Conservation (phyloP, 306 rosid genomes). For the Nissolia schottii region DNA sequence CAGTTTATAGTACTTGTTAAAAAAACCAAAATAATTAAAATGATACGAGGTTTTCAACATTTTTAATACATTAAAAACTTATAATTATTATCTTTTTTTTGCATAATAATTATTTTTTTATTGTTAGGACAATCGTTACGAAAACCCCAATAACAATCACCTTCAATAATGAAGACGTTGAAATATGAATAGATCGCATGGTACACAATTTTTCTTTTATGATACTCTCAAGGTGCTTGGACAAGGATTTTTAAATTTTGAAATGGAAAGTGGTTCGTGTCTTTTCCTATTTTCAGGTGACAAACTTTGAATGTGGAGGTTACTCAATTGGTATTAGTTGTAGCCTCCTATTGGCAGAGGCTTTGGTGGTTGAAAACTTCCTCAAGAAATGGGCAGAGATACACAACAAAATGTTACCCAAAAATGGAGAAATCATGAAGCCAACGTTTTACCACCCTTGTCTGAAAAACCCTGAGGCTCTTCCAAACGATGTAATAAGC, state of each 20-base stretch:
- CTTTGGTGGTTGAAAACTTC: slow-evolving; percentile 35
- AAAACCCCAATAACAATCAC: too few species aligned
- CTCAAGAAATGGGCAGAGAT: slow-evolving; percentile 52
- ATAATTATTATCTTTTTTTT: too few species aligned
- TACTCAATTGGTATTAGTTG: slow-evolving; percentile 60
- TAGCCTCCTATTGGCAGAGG: slow-evolving; percentile 53
- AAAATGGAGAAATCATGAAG: not conserved
- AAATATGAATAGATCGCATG: too few species aligned
- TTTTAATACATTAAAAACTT: too few species aligned
- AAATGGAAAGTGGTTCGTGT: not conserved
- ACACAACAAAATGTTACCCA: slow-evolving; percentile 23
- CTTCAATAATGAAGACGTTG: too few species aligned
- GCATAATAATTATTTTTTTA: not conserved
- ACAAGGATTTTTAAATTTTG: not conserved
- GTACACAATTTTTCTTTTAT: not conserved
- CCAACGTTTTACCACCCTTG: slow-evolving; percentile 34
- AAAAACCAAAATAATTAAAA: too few species aligned
- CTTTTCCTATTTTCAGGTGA: slow-evolving; percentile 35
- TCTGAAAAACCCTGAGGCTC: not conserved
- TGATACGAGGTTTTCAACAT: too few species aligned
- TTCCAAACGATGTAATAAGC: slow-evolving; percentile 6
- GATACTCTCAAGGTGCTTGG: not conserved
- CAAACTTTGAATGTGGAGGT: slow-evolving; percentile 59
- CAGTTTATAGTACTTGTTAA: too few species aligned
- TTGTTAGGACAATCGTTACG: too few species aligned